Base-by-base conservation (phyloP, 140 eudicot species). In the Cichorium intybus region DNA sequence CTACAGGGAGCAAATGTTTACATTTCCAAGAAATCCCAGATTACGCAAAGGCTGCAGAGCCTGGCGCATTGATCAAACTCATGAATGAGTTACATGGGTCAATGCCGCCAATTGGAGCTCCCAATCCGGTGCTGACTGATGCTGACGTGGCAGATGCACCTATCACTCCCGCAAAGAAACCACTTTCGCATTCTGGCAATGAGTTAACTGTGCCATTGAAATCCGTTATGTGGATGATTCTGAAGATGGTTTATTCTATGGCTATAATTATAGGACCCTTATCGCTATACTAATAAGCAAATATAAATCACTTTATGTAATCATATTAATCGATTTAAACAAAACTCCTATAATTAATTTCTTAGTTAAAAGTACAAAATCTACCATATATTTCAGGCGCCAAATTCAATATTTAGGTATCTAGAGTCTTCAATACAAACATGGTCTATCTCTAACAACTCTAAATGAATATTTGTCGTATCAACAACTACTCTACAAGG, bases 401-500 rank as follows among this genome's bases (percentile, higher is more conserved):
- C 80, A 84, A 93, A 88, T 27, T 93, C 93, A 52, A 93, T 81
- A 58, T 95, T 80, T 73, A 88, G 74, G 78, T 66, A 67, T 64
- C 52, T 57, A 2, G 56, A 76, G 66, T 80, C 83, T 64, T 65
- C 23, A 79, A 69, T 31, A 41, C 63, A 9, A 22, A 46, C 61
- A 66, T 62, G 54, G 77, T 70, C 82, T 56, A 47, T 33, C 41
- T 72, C 87, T 70, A 77, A 73, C 66, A 82, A 71, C 46, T 92
- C 97, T 71, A 93, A 47, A 75, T 75, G 88, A 81, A 93, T 78
- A 73, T 71, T 60, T 4, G 70, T 62, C 11, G 75, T 54, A 78
- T 85, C 99, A 54, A 93, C 73, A 6, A 50, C 62, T 43, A 88
- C 94, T 77, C 82, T 80, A 84, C 99, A 93, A 16, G 85, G 88